phyloP scores from a whole-genome alignment of 1,139 yeast genomes.

The Hemisphaericaspora lyxosophila region DNA sequence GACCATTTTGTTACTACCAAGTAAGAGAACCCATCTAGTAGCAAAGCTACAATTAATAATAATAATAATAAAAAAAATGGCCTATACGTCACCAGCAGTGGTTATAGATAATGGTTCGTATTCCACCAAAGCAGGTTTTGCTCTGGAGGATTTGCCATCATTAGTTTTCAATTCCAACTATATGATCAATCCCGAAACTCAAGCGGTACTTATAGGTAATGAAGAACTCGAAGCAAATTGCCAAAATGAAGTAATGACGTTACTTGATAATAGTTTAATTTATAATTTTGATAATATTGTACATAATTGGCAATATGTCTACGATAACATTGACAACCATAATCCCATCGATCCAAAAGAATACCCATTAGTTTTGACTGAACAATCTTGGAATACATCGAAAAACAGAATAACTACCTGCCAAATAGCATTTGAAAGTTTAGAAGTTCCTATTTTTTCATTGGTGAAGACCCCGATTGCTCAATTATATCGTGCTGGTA shows the following conservation, averaged over 20 bases:
- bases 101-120: conserved; percentile 71
- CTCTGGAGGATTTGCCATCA: conserved; percentile 63
- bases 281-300: conserved; percentile 65
- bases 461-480: conserved; percentile 70
- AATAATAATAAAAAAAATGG: conserved; percentile 27
- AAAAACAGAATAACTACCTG: conserved; percentile 52
- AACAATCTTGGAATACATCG: conserved; percentile 60
- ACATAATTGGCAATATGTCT: conserved; percentile 61
- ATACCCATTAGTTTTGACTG: conserved; percentile 64
- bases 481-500: conserved; percentile 67
- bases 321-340: conserved; percentile 45
- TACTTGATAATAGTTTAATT: conserved; percentile 62
- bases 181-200: conserved; percentile 26
- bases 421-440: conserved; percentile 63
- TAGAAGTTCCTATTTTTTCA: conserved; percentile 66
- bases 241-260: conserved; percentile 55
- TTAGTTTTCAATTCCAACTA: conserved; percentile 59
- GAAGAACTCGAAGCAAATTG: conserved; percentile 45
- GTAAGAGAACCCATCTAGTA: no score
- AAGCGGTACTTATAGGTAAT: conserved; percentile 47
- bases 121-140: conserved; percentile 69
- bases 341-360: conserved; percentile 49
- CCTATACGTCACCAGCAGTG: conserved; percentile 51
- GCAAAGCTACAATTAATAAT: no score
- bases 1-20: no score